These are phyloP conservation scores for Eustoma russellianum DNA, from an alignment of 257 asterid species.

Conservation along the genomic window DNA sequence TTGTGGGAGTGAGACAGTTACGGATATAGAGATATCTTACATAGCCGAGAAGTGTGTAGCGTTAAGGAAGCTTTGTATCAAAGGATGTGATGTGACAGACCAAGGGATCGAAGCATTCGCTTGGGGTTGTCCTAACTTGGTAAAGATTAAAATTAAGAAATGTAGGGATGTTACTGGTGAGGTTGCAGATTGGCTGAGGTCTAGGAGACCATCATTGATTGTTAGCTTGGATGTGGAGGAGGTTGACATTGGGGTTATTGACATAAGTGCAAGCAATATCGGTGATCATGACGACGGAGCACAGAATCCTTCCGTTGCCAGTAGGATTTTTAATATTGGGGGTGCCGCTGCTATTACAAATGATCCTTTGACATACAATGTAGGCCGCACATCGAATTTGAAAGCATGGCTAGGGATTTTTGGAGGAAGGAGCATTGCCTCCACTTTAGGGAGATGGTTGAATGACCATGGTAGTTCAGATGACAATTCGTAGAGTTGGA, in stretches of 20 bases:
- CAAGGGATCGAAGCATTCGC: conserved; percentile 71
- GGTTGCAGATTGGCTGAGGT: conserved; percentile 56
- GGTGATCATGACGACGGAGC: conserved; percentile 42
- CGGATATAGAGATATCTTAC: conserved; percentile 67
- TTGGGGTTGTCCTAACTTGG: conserved; percentile 78
- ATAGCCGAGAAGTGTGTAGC: conserved; percentile 56
- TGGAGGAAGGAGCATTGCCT: conserved; percentile 46
- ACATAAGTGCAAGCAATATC: conserved; percentile 43
- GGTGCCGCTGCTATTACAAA: conserved; percentile 14
- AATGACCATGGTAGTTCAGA: conserved; percentile 30
- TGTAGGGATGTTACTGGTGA: conserved; percentile 63
- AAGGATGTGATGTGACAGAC: conserved; percentile 71
- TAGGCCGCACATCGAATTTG: conserved; percentile 23
- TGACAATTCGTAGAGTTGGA: conserved; percentile 13
- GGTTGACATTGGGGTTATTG: conserved; percentile 43
- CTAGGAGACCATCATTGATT: conserved; percentile 43
- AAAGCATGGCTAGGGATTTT: conserved; percentile 42
- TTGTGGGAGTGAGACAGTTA: conserved; percentile 79
- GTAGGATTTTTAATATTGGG: conserved; percentile 3
- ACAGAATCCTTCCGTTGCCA: conserved; percentile 31
- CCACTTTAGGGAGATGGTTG: conserved; percentile 53
- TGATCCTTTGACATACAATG: conserved; percentile 30
- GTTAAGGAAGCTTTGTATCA: conserved; percentile 79
- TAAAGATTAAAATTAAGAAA: conserved; percentile 77
- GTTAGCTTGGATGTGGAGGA: conserved; percentile 69